Percentiles rank a stretch among this genome's conserved stretches.
Evolutionary conservation across 257 asterid genomes (phyloP).

Genomic region (Petrea volubilis): DNA sequence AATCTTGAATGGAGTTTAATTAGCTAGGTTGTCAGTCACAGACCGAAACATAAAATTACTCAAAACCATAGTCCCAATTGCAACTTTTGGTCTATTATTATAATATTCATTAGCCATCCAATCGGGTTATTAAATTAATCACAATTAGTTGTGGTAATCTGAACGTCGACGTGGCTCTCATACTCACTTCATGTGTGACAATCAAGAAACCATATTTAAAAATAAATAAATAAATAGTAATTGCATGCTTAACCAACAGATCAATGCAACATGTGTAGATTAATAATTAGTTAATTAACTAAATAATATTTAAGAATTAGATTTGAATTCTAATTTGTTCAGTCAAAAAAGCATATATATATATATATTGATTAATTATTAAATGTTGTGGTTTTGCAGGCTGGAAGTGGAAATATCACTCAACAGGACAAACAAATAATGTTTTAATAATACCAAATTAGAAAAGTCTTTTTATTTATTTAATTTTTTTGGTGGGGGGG

Average conservation of each 20-base stretch:
- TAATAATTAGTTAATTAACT: neutral
- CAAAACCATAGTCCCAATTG: slow-evolving; percentile 10
- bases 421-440: slow-evolving; percentile 18
- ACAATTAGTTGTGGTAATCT: slow-evolving; percentile 12
- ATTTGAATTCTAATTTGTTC: slow-evolving; percentile 21
- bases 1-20: neutral
- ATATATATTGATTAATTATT: neutral
- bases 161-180: slow-evolving; percentile 28
- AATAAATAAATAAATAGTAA: neutral
- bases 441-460: slow-evolving; percentile 14
- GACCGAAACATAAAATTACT: neutral
- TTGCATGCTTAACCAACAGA: slow-evolving; percentile 26
- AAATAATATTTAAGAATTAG: neutral
- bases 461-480: slow-evolving; percentile 13
- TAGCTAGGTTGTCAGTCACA: neutral
- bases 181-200: slow-evolving; percentile 17
- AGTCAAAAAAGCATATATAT: slow-evolving; percentile 20
- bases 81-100: neutral
- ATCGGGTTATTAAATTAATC: slow-evolving; percentile 1
- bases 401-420: slow-evolving; percentile 27
- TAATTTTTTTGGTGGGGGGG: neutral
- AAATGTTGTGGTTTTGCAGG: slow-evolving; percentile 7
- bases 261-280: slow-evolving; percentile 15
- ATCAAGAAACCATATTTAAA: slow-evolving; percentile 14
- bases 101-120: slow-evolving; percentile 2